Percentiles rank a stretch among this genome's conserved stretches.
These are phyloP conservation scores for Phyllosticta ampelicida DNA, from an alignment of 2,329 filamentous ascomycete species.

Conservation along the genomic window DNA sequence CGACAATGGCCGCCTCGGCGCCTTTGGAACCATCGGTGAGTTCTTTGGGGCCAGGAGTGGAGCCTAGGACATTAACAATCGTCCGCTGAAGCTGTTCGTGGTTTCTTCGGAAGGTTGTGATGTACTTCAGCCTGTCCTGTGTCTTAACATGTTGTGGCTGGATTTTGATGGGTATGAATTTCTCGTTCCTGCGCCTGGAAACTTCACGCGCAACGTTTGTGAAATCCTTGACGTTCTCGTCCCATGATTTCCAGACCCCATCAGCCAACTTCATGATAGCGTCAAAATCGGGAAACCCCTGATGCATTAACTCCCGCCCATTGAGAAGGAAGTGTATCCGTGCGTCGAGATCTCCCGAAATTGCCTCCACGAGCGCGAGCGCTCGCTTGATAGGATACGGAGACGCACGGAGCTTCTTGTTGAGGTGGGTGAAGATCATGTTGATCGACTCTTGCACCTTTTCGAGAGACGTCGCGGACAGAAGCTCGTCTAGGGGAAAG, in stretches of 20 bases:
- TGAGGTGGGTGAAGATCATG: constrained; percentile 86
- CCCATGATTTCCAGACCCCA: constrained; percentile 84
- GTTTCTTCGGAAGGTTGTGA: constrained; percentile 88
- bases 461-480: constrained; percentile 78
- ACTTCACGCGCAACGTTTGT: constrained; percentile 95
- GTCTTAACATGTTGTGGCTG: constrained; percentile 76
- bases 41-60: constrained; percentile 32
- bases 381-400: constrained; percentile 90
- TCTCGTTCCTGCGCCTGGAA: constrained; percentile 84
- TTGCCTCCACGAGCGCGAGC: constrained; percentile 88
- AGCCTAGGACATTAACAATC: constrained; percentile 91
- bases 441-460: constrained; percentile 84
- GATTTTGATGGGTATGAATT: constrained; percentile 98
- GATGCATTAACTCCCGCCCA: constrained; percentile 78
- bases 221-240: constrained; percentile 93
- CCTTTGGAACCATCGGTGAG: constrained; percentile 19
- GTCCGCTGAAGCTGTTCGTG: constrained; percentile 96
- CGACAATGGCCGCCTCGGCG: constrained; percentile 54
- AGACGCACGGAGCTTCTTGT: constrained; percentile 94
- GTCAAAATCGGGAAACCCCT: constrained; percentile 85
- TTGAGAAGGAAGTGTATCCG: constrained; percentile 77
- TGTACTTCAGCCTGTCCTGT: constrained; percentile 84
- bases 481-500: constrained; percentile 87
- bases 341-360: constrained; percentile 83
- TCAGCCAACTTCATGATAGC: constrained; percentile 74